Conservation (phyloP, 2,329 filamentous ascomycete genomes). For the Lecanicillium sp. region DNA sequence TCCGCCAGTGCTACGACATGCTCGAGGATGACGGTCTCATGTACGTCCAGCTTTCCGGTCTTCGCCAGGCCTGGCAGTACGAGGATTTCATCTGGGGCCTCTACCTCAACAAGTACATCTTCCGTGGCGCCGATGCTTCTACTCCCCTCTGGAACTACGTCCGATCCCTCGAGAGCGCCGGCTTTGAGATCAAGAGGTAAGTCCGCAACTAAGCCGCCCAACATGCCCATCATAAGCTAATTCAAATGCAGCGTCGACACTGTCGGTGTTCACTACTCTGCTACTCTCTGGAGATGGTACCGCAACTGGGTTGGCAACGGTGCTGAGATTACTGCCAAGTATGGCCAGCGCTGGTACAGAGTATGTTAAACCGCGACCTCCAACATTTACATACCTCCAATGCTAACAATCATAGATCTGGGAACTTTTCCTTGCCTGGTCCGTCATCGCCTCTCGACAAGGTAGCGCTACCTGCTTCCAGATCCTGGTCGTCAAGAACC, state of each 20-base stretch:
- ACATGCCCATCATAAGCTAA: neutral
- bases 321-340: conserved; percentile 90
- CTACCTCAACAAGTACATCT: conserved; percentile 99
- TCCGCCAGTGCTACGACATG: conserved; percentile 88
- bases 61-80: conserved; percentile 94
- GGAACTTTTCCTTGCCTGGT: conserved; percentile 86
- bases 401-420: conserved; percentile 58
- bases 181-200: conserved; percentile 67
- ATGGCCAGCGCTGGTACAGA: conserved; percentile 91
- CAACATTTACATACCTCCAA: neutral
- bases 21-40: conserved; percentile 93
- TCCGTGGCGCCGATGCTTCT: conserved; percentile 93
- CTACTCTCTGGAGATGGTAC: conserved; percentile 97
- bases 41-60: conserved; percentile 91
- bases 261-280: conserved; percentile 93
- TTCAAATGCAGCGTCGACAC: conserved; percentile 67
- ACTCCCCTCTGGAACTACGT: conserved; percentile 87
- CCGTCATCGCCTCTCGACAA: conserved; percentile 77
- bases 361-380: conserved; percentile 43
- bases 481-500: conserved; percentile 81
- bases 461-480: conserved; percentile 82
- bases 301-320: conserved; percentile 94
- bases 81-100: conserved; percentile 97
- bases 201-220: neutral
- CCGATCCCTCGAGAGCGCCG: conserved; percentile 69